Conservation (phyloP, 352 stramenopile genomes). For the Globisporangium radiosum region DNA sequence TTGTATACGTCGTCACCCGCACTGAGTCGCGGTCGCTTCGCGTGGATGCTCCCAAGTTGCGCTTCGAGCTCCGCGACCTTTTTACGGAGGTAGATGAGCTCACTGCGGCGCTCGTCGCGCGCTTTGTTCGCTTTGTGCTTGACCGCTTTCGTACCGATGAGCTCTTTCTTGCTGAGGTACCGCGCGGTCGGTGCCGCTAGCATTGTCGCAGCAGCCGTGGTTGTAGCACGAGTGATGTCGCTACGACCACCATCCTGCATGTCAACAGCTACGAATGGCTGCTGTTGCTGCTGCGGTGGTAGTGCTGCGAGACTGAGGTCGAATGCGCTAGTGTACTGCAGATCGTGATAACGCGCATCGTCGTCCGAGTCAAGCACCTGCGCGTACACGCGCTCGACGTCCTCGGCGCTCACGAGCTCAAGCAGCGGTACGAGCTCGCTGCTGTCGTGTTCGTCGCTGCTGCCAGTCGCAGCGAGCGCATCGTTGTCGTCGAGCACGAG, state of each 20-base stretch:
- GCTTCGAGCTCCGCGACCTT: slow-evolving; percentile 8
- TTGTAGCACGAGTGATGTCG: not conserved
- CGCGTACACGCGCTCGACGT: not conserved
- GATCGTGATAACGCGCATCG: not conserved
- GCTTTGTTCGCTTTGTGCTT: slow-evolving; percentile 11
- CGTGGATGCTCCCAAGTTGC: not conserved
- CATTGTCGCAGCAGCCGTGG: not conserved
- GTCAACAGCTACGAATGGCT: not conserved
- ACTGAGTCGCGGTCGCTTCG: not conserved
- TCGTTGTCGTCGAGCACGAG: slow-evolving; percentile 1
- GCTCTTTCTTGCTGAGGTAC: slow-evolving; percentile 1
- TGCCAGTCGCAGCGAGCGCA: not conserved
- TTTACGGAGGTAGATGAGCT: slow-evolving; percentile 12
- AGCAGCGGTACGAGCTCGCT: not conserved
- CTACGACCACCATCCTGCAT: not conserved
- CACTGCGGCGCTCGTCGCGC: slow-evolving; percentile 7
- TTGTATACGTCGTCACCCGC: not conserved
- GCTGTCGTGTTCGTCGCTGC: not conserved
- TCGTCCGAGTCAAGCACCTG: not conserved
- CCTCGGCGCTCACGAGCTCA: slow-evolving; percentile 1
- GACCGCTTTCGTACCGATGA: slow-evolving; percentile 2
- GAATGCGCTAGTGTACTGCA: not conserved
- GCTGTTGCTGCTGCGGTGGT: not conserved
- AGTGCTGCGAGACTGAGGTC: not conserved
- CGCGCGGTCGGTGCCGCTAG: not conserved